A percentile compares a stretch with the other conserved stretches of the same genome.
These are phyloP conservation scores for Mortierella sp. DNA, from an alignment of 371 early-diverging fungal species.

Conservation along the genomic window DNA sequence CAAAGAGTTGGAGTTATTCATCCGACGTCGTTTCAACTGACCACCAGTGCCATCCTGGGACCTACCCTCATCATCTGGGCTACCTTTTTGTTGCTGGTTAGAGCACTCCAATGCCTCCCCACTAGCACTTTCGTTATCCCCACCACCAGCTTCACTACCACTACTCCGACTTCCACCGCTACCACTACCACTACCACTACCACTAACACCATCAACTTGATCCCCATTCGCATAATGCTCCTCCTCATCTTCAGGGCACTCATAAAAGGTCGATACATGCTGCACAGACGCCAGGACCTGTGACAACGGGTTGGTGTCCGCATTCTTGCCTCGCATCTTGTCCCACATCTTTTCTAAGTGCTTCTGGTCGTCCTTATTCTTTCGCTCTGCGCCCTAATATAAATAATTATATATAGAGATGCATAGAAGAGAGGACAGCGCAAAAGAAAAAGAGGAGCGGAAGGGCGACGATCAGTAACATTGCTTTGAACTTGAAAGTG, in stretches of 20 bases:
- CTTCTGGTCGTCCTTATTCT: constrained; percentile 78
- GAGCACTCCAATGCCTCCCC: background rate
- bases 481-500: background rate
- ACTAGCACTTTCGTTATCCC: background rate
- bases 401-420: background rate
- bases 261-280: constrained; percentile 46
- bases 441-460: background rate
- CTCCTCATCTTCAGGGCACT: constrained; percentile 28
- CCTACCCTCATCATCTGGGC: background rate
- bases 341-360: constrained; percentile 73
- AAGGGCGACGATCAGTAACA: background rate
- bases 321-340: constrained; percentile 65
- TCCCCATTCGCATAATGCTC: background rate
- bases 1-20: background rate
- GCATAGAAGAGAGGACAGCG: background rate
- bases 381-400: constrained; percentile 76
- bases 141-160: background rate
- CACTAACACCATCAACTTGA: background rate
- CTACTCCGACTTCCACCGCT: background rate
- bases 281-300: constrained; percentile 53
- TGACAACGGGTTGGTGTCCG: constrained; percentile 43
- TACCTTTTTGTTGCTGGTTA: background rate
- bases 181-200: background rate
- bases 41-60: background rate
- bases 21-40: background rate